Evolutionary conservation across 495 filamentous ascomycete species (phyloP).

Genomic region (Venustampulla echinocandica): DNA sequence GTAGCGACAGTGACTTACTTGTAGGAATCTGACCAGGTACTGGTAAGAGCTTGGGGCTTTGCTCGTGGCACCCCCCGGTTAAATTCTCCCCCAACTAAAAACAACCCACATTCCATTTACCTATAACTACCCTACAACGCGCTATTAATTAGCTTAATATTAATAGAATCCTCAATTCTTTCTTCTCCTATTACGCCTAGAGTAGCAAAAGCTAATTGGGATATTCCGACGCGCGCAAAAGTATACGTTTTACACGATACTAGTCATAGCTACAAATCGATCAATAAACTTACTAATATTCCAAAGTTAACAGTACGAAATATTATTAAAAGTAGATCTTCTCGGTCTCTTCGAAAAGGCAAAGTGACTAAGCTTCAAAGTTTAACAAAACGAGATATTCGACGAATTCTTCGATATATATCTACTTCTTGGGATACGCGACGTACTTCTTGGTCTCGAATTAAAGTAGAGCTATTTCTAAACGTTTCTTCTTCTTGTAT

Average conservation of each 20-base stretch:
- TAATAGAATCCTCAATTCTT: background rate
- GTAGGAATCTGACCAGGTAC: too few species aligned
- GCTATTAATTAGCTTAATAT: background rate
- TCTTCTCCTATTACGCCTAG: background rate
- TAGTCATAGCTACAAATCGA: background rate
- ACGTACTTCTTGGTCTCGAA: background rate
- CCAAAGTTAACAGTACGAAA: background rate
- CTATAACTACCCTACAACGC: too few species aligned
- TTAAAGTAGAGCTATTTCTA: background rate
- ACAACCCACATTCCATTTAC: background rate
- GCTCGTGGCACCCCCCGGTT: background rate
- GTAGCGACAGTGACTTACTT: slow-evolving; percentile 12
- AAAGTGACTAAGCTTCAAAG: background rate
- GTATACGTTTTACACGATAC: background rate
- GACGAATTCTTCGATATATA: background rate
- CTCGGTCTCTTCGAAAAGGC: background rate
- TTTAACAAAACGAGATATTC: background rate
- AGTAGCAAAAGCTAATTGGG: background rate
- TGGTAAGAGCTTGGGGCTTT: background rate
- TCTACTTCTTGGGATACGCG: background rate
- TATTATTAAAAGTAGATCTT: background rate
- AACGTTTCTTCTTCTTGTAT: background rate
- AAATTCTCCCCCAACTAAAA: background rate
- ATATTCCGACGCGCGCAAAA: background rate
- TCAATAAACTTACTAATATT: too few species aligned